Evolutionary conservation across 2,329 filamentous ascomycete genomes (phyloP).

Genomic region (Amesomyces nigricolor): DNA sequence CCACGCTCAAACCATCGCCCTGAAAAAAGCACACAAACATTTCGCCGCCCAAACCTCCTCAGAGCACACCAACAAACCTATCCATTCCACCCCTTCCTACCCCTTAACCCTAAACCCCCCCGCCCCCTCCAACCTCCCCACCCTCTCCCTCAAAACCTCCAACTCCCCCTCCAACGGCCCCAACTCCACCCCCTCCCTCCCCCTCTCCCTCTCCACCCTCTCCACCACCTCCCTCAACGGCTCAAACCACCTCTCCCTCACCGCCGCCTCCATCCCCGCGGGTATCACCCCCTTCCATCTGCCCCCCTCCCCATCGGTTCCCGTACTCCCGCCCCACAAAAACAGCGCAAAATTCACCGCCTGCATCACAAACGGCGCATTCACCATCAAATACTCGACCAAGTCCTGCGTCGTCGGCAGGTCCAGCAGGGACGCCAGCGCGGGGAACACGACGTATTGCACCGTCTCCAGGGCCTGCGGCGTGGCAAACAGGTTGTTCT

Average conservation of each 20-base stretch:
- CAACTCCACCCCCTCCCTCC: conserved; percentile 7
- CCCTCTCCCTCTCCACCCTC: conserved; percentile 7
- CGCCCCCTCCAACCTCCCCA: conserved; percentile 17
- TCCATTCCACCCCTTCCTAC: not conserved
- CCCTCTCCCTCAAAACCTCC: conserved; percentile 23
- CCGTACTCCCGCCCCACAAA: conserved; percentile 34
- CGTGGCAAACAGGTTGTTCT: conserved; percentile 40
- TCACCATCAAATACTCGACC: conserved; percentile 47
- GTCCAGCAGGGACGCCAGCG: conserved; percentile 43
- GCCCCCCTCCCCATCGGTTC: conserved; percentile 4
- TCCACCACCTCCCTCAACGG: conserved; percentile 45
- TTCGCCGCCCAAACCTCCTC: too few species aligned
- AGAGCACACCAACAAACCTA: too few species aligned
- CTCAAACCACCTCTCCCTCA: conserved; percentile 53
- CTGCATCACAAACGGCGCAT: conserved; percentile 52
- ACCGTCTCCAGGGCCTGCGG: conserved; percentile 52
- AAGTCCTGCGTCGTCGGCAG: conserved; percentile 37
- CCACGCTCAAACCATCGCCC: not conserved
- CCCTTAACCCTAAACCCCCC: conserved; percentile 14
- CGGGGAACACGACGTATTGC: conserved; percentile 58
- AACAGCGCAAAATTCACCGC: conserved; percentile 57
- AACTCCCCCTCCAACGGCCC: conserved; percentile 18
- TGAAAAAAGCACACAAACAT: not conserved
- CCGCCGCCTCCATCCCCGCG: conserved; percentile 49
- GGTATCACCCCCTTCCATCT: conserved; percentile 44